Evolutionary conservation across 805 yeast genomes (phyloP).

Genomic region (Candida hispaniensis): DNA sequence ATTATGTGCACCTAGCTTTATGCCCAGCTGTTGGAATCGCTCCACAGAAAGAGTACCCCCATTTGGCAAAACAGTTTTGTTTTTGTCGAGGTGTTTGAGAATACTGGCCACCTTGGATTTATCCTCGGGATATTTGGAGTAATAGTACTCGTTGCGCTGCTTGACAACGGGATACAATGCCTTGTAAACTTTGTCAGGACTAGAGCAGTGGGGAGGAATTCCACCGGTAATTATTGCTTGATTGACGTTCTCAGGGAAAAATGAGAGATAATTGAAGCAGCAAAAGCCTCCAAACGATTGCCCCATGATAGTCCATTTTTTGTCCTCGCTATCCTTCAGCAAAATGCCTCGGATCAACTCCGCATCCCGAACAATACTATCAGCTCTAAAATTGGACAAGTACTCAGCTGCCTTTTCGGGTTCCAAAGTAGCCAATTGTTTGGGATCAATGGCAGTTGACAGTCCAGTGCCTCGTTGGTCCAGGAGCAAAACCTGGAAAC

Average conservation of each 20-base stretch:
- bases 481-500: slow-evolving; percentile 36
- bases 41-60: slow-evolving; percentile 42
- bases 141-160: slow-evolving; percentile 41
- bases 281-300: slow-evolving; percentile 50
- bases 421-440: slow-evolving; percentile 15
- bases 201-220: slow-evolving; percentile 40
- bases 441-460: slow-evolving; percentile 37
- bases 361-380: slow-evolving; percentile 34
- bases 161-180: slow-evolving; percentile 39
- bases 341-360: slow-evolving; percentile 37
- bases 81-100: slow-evolving; percentile 1
- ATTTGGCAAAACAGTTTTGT: slow-evolving; percentile 35
- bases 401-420: slow-evolving; percentile 32
- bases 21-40: slow-evolving; percentile 45
- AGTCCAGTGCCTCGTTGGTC: slow-evolving; percentile 59
- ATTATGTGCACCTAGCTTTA: slow-evolving; percentile 41
- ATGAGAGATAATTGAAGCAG: slow-evolving; percentile 39
- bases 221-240: slow-evolving; percentile 47
- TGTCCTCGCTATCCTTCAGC: slow-evolving; percentile 23
- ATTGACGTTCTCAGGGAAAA: slow-evolving; percentile 33
- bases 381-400: slow-evolving; percentile 41
- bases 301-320: slow-evolving; percentile 44
- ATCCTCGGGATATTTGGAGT: slow-evolving; percentile 41
- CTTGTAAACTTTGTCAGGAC: slow-evolving; percentile 39
- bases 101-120: slow-evolving; percentile 30